Evolutionary conservation across 176 grass and related monocot species (phyloP).

Genomic region (Oryza coarctata): DNA sequence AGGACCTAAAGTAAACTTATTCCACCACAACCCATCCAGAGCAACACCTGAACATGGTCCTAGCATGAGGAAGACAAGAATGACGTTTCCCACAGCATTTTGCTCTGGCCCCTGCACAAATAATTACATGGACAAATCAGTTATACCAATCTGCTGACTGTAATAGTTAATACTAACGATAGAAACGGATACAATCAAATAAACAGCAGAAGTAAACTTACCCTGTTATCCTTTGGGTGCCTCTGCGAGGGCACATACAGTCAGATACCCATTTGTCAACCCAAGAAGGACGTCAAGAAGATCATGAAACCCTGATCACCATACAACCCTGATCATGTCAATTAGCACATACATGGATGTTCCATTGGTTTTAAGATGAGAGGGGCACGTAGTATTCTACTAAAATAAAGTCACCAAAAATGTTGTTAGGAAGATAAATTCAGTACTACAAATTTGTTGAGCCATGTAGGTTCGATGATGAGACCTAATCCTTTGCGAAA

Average conservation of each 20-base stretch:
- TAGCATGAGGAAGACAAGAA: slow-evolving; percentile 63
- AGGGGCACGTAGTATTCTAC: too few species aligned
- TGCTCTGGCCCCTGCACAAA: slow-evolving; percentile 59
- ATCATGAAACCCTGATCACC: too few species aligned
- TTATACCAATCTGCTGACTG: neutral
- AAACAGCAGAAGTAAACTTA: neutral
- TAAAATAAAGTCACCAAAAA: neutral
- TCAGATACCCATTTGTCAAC: slow-evolving; percentile 65
- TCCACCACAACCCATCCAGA: too few species aligned
- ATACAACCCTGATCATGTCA: too few species aligned
- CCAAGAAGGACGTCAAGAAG: slow-evolving; percentile 42
- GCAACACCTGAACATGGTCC: slow-evolving; percentile 21
- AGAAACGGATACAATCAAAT: neutral
- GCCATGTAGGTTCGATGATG: too few species aligned
- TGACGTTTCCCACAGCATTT: slow-evolving; percentile 68
- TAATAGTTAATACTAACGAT: neutral
- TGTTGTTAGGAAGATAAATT: slow-evolving; percentile 32
- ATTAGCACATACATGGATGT: too few species aligned
- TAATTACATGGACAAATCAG: neutral
- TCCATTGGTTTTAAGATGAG: too few species aligned
- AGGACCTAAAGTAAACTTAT: too few species aligned
- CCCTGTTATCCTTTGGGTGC: slow-evolving; percentile 72
- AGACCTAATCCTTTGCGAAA: too few species aligned
- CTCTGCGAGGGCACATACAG: slow-evolving; percentile 56
- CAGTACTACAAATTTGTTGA: too few species aligned